Percentiles rank a stretch among this genome's conserved stretches.
These are phyloP conservation scores for Yamadazyma sp. DNA, from an alignment of 1,139 yeast species.

Conservation along the genomic window DNA sequence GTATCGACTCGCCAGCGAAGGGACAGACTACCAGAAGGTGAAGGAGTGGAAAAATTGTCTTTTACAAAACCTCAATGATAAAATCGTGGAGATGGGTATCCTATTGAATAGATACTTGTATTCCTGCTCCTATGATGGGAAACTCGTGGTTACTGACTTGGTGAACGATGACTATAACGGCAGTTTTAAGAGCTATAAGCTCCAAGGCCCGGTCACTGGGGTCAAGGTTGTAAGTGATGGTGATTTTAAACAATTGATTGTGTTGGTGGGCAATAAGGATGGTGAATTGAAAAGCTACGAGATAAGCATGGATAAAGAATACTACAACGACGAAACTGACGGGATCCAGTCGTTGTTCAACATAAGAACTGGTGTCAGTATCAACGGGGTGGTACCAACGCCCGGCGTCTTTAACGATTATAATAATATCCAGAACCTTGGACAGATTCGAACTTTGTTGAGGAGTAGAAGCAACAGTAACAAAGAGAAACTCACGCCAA, in stretches of 20 bases:
- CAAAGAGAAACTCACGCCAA: constrained; percentile 6
- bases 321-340: constrained; percentile 1
- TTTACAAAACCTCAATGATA: constrained; percentile 10
- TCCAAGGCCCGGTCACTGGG: constrained; percentile 38
- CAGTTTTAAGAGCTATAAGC: constrained; percentile 27
- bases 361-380: neutral
- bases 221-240: constrained; percentile 23
- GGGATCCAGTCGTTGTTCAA: neutral
- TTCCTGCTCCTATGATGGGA: constrained; percentile 47
- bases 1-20: constrained; percentile 20
- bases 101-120: constrained; percentile 34
- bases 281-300: constrained; percentile 39
- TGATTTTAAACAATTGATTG: constrained; percentile 15
- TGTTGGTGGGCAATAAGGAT: constrained; percentile 48
- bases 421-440: constrained; percentile 4
- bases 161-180: constrained; percentile 38
- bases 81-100: constrained; percentile 27
- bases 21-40: constrained; percentile 23
- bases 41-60: constrained; percentile 40
- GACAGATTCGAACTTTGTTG: constrained; percentile 7
- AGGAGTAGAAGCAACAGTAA: constrained; percentile 1
- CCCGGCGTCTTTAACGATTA: neutral
- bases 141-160: constrained; percentile 43
- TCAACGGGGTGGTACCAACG: neutral
- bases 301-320: constrained; percentile 5